Base-by-base conservation (phyloP, 2,329 filamentous ascomycete species). In the Apiospora hydei region DNA sequence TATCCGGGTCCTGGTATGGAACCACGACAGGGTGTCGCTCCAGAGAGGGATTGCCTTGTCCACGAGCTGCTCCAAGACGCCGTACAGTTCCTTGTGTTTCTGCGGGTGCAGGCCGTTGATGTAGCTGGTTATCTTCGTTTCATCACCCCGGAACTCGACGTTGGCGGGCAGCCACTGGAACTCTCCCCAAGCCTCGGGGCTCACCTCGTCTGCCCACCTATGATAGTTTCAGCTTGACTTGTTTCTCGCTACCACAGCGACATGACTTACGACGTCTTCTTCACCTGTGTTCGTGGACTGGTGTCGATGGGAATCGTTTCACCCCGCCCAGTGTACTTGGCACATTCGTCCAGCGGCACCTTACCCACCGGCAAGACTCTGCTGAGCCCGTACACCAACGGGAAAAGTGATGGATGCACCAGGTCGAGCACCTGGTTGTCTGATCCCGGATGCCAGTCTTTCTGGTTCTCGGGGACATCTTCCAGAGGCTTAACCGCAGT, bases 321-420 rank as follows among this genome's bases (percentile, higher is more conserved):
- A 4, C 57, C 57, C 5, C 10, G 57, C 18, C 57, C 57, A 14
- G 21, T 64, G 11, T 64, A 64, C 34, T 64, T 41, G 34, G 34
- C 34, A 64, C 57, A 64, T 6, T n/a, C 57, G n/a, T 64, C 34
- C 13, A 64, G 57, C 30, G 57, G 57, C 7, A 64, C 57, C n/a
- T 64, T n/a, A 13, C 57, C 57, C 30, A n/a, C 10, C 11, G 57
- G 57, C 8, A 64, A 24, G 2, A 64, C 57, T n/a, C 18, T 38
- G 30, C 70, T 78, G 77, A 64, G 34, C 3, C 83, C 83, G 72
- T 87, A 88, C 0, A 88, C 80, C 0, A 91, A 79, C 0, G 89
- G 89, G 73, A 86, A 91, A 70, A 91, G 81, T 1, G 88, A 91
- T 7, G 89, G 88, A 74, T 91, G 86, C 18, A 92, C 84, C 3